A percentile compares a stretch with the other conserved stretches of the same genome.
These are phyloP conservation scores for Gracilaria caudata DNA, from an alignment of 23 red algal species.

Conservation along the genomic window DNA sequence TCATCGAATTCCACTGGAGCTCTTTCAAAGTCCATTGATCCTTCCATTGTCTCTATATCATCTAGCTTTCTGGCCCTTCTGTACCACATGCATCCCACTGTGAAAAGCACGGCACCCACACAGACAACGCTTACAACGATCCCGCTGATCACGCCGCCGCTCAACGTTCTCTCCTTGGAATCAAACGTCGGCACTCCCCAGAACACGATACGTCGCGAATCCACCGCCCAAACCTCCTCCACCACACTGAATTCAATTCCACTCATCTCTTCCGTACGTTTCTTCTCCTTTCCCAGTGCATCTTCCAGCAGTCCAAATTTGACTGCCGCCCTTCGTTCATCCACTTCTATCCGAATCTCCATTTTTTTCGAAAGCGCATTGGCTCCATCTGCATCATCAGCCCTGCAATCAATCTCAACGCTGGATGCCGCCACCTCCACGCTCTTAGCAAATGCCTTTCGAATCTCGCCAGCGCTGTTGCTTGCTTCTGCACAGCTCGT, in stretches of 20 bases:
- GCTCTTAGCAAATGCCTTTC: conserved; percentile 19
- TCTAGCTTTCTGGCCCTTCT: conserved; percentile 25
- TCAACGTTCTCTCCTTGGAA: conserved; percentile 4
- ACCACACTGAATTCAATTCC: conserved; percentile 32
- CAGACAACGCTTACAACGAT: conserved; percentile 26
- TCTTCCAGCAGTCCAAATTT: conserved; percentile 35
- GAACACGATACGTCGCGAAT: conserved; percentile 47
- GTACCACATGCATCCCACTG: conserved; percentile 36
- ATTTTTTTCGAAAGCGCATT: not conserved
- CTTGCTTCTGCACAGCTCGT: not conserved
- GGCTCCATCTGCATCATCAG: not conserved
- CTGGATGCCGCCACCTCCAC: not conserved
- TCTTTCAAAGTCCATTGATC: conserved; percentile 62
- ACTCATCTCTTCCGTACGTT: conserved; percentile 25
- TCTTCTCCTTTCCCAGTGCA: conserved; percentile 1
- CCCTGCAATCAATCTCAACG: conserved; percentile 16
- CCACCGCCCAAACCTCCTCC: conserved; percentile 56
- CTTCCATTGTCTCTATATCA: conserved; percentile 74
- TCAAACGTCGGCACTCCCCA: conserved; percentile 59
- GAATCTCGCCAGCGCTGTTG: not conserved
- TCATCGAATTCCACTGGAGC: conserved; percentile 63
- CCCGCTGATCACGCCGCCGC: conserved; percentile 19
- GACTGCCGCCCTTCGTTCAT: conserved; percentile 27
- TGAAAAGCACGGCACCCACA: conserved; percentile 3
- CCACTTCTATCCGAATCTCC: conserved; percentile 39